Evolutionary conservation across 73 alveolate species (phyloP).

Genomic region (Paramecium primaurelia): DNA sequence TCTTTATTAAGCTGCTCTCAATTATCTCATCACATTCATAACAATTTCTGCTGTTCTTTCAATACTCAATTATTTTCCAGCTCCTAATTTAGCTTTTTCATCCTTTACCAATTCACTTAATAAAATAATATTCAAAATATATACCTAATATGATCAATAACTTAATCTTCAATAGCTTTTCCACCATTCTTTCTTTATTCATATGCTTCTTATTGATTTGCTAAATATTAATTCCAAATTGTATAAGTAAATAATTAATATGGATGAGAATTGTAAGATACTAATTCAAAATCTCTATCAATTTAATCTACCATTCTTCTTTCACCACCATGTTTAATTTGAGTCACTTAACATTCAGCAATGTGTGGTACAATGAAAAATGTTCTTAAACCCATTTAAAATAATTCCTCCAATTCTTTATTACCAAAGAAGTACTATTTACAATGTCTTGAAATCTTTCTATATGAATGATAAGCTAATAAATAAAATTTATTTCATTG

Average conservation of each 20-base stretch:
- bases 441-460: constrained; percentile 65
- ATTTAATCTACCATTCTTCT: constrained; percentile 62
- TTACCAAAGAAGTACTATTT: constrained; percentile 57
- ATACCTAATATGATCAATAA: constrained; percentile 22
- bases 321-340: constrained; percentile 65
- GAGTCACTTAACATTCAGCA: constrained; percentile 57
- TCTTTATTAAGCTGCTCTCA: constrained; percentile 52
- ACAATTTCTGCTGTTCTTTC: constrained; percentile 57
- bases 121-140: background rate
- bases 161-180: constrained; percentile 47
- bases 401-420: constrained; percentile 58
- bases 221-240: constrained; percentile 47
- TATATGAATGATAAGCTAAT: constrained; percentile 53
- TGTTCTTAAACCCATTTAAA: constrained; percentile 60
- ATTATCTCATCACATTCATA: constrained; percentile 54
- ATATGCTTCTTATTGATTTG: constrained; percentile 54
- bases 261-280: constrained; percentile 59
- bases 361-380: constrained; percentile 57
- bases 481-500: background rate
- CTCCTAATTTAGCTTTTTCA: constrained; percentile 55
- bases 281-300: constrained; percentile 63
- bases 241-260: constrained; percentile 55
- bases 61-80: constrained; percentile 44
- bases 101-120: background rate
- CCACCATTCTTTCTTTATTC: constrained; percentile 58